Evolutionary conservation across 2,329 filamentous ascomycete species (phyloP), one percentile per base, ranked within the genome.

Genomic region (Apiospora rasikravindrae): DNA sequence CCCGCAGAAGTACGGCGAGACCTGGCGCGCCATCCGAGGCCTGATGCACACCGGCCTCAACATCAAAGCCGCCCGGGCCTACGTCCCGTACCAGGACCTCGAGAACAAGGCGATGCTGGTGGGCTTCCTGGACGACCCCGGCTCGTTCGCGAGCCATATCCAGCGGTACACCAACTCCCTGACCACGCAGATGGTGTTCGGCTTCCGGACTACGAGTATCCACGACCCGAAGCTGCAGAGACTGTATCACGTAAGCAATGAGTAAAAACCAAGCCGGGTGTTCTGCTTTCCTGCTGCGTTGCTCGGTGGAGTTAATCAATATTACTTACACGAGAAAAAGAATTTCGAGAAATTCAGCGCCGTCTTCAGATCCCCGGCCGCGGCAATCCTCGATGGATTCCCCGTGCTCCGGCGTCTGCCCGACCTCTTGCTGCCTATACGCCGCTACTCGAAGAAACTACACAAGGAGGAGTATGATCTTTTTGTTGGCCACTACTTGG

Each of bases 21-120:
- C 71, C 42, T 83, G 80, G 81, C 77, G 81, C 10, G 78, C 78
- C 75, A 75, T 81, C 33, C 80, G 82, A 13, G 82, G 81, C 66
- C 78, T 84, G 74, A 75, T 84, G 4, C 87, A 88, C 75, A 80
- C 78, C 2, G 80, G 87, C 1, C 83, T 89, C 42, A 87, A 88
- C 73, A 77, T 86, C 69, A 83, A 80, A 0, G 81, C 83, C 0
- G 82, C 86, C 4, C 83, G 82, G 71, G 79, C 80, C 16, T 91
- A 90, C 71, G 82, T 89, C 2, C 83, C 86, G 2, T 90, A 89
- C 74, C 88, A 90, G 74, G 83, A 86, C 69, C 81, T 90, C 4
- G 88, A 90, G 76, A 88, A 86, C 77, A 87, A 86, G 75, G 83
- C 86, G 68, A 87, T 90, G 87, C 79, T 88, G 26, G 80, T 73